These are phyloP conservation scores for Astraeus odoratus DNA, from an alignment of 768 basidiomycete species.

Conservation along the genomic window DNA sequence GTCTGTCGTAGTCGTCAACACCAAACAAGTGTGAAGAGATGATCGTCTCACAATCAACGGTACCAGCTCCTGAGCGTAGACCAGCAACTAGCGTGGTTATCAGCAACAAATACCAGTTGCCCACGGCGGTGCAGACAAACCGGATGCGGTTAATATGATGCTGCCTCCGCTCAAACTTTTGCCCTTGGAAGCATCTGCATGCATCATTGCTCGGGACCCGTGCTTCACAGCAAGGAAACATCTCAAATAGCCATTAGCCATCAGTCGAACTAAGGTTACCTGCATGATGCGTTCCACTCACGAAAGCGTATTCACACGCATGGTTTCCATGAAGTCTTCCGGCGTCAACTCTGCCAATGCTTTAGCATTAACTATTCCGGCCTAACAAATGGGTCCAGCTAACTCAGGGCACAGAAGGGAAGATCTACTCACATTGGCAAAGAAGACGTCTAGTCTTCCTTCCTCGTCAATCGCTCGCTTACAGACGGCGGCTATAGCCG, in stretches of 20 bases:
- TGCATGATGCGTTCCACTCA: constrained; percentile 20
- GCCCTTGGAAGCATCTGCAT: constrained; percentile 55
- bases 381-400: constrained; percentile 37
- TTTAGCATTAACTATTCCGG: constrained; percentile 48
- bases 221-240: constrained; percentile 88
- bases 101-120: neutral
- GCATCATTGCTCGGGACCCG: constrained; percentile 76
- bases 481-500: constrained; percentile 61
- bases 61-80: constrained; percentile 73
- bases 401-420: neutral
- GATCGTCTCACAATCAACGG: constrained; percentile 62
- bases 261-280: constrained; percentile 4
- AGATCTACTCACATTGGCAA: constrained; percentile 68
- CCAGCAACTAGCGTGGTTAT: constrained; percentile 60
- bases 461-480: constrained; percentile 70
- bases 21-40: neutral
- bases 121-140: constrained; percentile 34
- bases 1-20: constrained; percentile 40
- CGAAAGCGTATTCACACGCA: constrained; percentile 75
- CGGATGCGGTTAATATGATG: constrained; percentile 82
- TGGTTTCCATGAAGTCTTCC: constrained; percentile 64
- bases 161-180: constrained; percentile 71
- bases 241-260: constrained; percentile 38
- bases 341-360: constrained; percentile 47
- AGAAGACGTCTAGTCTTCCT: constrained; percentile 88